Base-by-base conservation (phyloP, 306 rosid genomes). In the Spatholobus suberectus region DNA sequence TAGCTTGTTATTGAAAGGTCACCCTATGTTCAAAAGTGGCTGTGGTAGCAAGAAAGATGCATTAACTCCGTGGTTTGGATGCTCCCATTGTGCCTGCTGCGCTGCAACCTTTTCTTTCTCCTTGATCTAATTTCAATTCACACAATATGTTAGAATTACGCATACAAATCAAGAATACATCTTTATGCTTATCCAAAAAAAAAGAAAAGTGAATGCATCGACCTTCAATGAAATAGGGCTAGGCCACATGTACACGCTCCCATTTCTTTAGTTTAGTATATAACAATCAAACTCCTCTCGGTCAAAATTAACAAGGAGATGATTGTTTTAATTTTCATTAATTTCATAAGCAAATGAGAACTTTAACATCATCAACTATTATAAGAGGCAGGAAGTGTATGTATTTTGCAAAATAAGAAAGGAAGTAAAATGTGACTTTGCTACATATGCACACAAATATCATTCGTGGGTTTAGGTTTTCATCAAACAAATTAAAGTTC, bases 11-110 rank as follows among this genome's bases (percentile, higher is more conserved):
- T 55, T 29, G 78, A 62, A 17, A 49, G 13, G 3, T 75, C 70
- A 94, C 97, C 97, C 89, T 34, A 90, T 91, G 81, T 86, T 90
- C 61, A 93, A 82, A 82, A 88, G 93, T 55, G 88, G 85, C 70
- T 84, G 89, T 23, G 81, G 89, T 5, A 85, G 80, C 44, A 90
- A 8, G 84, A 81, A 89, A 55, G 89, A 76, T 27, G 90, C 34
- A 81, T 86, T 44, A 66, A 86, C 86, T 20, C 87, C 85, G 34
- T 86, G 86, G 82, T 78, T 91, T 85, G 85, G 93, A 75, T 90
- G 90, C 81, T 88, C 97, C 96, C 96, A 89, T 10, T 81, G 92
- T 71, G 89, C 87, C 35, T 85, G 89, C 46, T 76, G 86, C 0
- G 89, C 89, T 70, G 72, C 85, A 73, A 54, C 79, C 84, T 90